Base-by-base conservation (phyloP, 2,329 filamentous ascomycete species). In the Trichoderma oligosporum region DNA sequence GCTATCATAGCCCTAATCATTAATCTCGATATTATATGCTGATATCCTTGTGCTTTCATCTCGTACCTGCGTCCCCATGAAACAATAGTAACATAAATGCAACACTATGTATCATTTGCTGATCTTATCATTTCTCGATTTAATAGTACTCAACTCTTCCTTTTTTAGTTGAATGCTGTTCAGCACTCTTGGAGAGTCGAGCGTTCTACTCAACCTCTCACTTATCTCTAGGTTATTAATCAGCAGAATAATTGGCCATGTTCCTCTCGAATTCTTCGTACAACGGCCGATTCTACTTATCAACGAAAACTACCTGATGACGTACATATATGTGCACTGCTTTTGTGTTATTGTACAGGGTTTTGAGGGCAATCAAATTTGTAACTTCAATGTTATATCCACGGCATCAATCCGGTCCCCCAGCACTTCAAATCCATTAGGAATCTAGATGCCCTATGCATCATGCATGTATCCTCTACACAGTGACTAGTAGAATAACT, bases 1-100 rank as follows among this genome's bases (percentile, higher is more conserved):
- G n/a, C n/a, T n/a, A n/a, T n/a, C n/a, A n/a, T n/a, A n/a, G n/a
- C 16, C 25, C 22, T 9, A n/a, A 16, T 27, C 2, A 9, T 45
- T 54, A 54, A 54, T 38, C 51, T 54, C 45, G 45, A 16, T n/a
- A 24, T 4, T 20, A n/a, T 36, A 42, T n/a, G 2, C 36, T 41
- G 12, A 52, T 41, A 35, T 41, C 8, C 8, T 22, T 5, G 3
- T n/a, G 35, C 48, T 41, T 18, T 54, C 24, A n/a, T 35, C 6
- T n/a, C 2, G 49, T 45, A 44, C 49, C 49, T 54, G 49, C 39
- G 7, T 54, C 38, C 16, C n/a, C 31, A 18, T 27, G 38, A 35
- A 45, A 42, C 18, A 22, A 4, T 4, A 36, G 22, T 29, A 20
- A 5, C 4, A 36, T n/a, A 45, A 8, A 54, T 54, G 39, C n/a